Percentiles rank a stretch among this genome's conserved stretches.
phyloP scores from a whole-genome alignment of 441 rosid genomes.

The Pelargonium cotyledonis region DNA sequence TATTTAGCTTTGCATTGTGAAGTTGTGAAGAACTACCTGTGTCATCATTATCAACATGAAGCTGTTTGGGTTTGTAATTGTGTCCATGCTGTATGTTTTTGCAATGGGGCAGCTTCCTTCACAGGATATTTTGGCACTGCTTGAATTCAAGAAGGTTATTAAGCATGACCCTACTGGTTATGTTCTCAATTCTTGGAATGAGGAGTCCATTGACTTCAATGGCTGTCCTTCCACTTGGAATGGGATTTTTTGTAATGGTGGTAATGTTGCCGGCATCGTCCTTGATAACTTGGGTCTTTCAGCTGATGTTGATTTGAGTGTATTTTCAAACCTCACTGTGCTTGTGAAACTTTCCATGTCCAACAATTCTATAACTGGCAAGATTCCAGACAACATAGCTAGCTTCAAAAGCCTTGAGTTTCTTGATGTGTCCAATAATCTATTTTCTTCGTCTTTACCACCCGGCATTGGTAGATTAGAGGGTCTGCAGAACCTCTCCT shows the following conservation, averaged over 20 bases:
- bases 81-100: conserved; percentile 41
- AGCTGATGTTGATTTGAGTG: conserved; percentile 67
- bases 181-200: conserved; percentile 90
- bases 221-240: conserved; percentile 98
- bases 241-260: conserved; percentile 87
- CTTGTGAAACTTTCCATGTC: conserved; percentile 88
- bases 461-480: conserved; percentile 52
- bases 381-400: conserved; percentile 54
- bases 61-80: conserved; percentile 40
- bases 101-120: conserved; percentile 91
- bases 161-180: conserved; percentile 90
- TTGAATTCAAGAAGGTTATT: conserved; percentile 87
- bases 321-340: conserved; percentile 74
- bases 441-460: conserved; percentile 59
- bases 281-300: conserved; percentile 72
- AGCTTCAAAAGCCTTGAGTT: conserved; percentile 63
- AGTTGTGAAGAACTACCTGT: conserved; percentile 16
- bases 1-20: neutral
- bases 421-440: conserved; percentile 71
- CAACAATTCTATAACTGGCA: conserved; percentile 71
- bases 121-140: conserved; percentile 87
- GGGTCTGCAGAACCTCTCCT: conserved; percentile 60
- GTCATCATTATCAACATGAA: conserved; percentile 35
- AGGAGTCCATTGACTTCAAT: conserved; percentile 85
- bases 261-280: conserved; percentile 81